Percentiles rank a stretch among this genome's conserved stretches.
These are phyloP conservation scores for Hura crepitans DNA, from an alignment of 441 rosid genomes.

Conservation along the genomic window DNA sequence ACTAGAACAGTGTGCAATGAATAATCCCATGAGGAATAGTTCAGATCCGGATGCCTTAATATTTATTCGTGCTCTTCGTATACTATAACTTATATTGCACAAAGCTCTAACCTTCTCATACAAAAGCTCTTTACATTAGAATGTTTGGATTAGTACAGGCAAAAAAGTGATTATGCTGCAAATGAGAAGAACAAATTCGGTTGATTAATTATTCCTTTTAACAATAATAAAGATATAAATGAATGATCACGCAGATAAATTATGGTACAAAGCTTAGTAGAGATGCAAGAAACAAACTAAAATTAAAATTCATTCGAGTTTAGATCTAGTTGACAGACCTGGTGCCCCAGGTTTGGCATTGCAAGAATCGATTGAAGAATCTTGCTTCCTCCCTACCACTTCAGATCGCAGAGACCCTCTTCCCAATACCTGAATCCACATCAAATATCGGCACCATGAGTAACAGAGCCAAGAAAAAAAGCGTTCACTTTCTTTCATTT, in stretches of 20 bases:
- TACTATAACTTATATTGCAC: background rate
- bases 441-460: background rate
- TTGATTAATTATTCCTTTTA: background rate
- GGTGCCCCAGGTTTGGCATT: constrained; percentile 29
- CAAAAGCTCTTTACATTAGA: background rate
- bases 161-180: no score
- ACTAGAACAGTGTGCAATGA: background rate
- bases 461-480: background rate
- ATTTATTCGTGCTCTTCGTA: no score
- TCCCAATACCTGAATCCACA: constrained; percentile 44
- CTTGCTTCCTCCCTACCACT: constrained; percentile 35
- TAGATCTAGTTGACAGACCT: constrained; percentile 24
- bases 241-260: background rate
- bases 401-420: constrained; percentile 49
- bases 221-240: background rate
- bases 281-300: background rate
- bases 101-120: background rate
- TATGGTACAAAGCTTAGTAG: background rate
- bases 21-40: background rate
- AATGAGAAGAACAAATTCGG: no score
- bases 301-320: no score
- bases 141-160: background rate
- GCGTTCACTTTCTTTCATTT: background rate
- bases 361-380: constrained; percentile 33
- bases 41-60: background rate